Evolutionary conservation across 2,329 filamentous ascomycete species (phyloP), one percentile per base, ranked within the genome.

Genomic region (Madurella mycetomatis): DNA sequence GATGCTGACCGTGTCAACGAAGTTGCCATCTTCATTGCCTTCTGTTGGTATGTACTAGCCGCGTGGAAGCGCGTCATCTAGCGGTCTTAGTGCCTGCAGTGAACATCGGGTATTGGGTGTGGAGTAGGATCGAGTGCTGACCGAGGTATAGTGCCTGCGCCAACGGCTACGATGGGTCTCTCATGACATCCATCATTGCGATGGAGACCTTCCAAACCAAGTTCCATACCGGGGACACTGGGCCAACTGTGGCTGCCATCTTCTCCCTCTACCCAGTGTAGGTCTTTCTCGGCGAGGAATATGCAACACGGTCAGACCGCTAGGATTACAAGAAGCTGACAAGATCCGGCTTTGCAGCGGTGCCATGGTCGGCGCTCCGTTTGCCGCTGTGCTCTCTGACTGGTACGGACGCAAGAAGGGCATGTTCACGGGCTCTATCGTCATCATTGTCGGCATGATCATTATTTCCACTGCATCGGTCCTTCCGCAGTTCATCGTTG

Each of bases 261-360:
- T 73, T 72, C 53, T 77, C 75, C 5, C 69, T 79, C 19, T 78
- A 79, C 62, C 74, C 73, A 4, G 73, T 78, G 74, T 77, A 65
- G 59, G 74, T 68, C 41, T 11, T 25, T 55, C 58, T 37, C 61
- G 48, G 42, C 44, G 15, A 8, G 15, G 51, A 18, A 47, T 30
- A 11, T 40, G 1, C 17, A 11, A 9, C 34, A 25, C 7, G 25
- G 25, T 7, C 7, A 25, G 34, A 37, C 34, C 34, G 34, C 34
- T 25, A 25, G 25, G 34, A 4, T 15, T 37, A 37, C 34, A 37
- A 4, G 13, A 31, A 16, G 18, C 44, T 49, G 34, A 51, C 55
- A 32, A 18, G 37, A 40, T 44, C 4, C 34, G 16, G 41, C 5
- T 32, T 45, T 25, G 16, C 25, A 78, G 75, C 54, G 76, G 76